These are phyloP conservation scores for Xylaria sp. DNA, from an alignment of 2,329 filamentous ascomycete species.

Conservation along the genomic window DNA sequence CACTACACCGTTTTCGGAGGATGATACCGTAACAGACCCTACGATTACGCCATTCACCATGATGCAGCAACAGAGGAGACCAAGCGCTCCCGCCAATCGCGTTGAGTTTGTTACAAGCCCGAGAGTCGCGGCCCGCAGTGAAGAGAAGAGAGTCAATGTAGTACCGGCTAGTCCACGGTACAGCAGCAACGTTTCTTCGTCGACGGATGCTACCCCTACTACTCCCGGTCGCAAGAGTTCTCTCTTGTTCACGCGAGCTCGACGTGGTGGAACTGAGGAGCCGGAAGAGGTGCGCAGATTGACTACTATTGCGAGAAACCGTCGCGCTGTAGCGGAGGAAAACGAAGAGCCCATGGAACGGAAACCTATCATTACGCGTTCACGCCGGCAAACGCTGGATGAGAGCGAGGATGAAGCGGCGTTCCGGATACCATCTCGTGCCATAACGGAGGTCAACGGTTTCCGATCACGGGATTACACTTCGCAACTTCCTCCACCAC, in stretches of 20 bases:
- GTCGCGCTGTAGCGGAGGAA: conserved; percentile 44
- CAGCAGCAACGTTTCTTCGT: conserved; percentile 35
- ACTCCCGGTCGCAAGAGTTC: conserved; percentile 48
- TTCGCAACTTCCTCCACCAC: conserved; percentile 34
- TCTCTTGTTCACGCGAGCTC: conserved; percentile 42
- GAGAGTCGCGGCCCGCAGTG: conserved; percentile 46
- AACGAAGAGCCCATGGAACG: conserved; percentile 39
- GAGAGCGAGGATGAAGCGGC: conserved; percentile 47
- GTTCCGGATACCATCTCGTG: conserved; percentile 54
- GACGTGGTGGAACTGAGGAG: conserved; percentile 46
- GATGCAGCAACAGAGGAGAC: conserved; percentile 37
- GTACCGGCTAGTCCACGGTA: conserved; percentile 41
- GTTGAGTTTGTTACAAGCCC: conserved; percentile 39
- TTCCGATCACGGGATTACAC: conserved; percentile 38
- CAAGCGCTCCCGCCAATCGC: conserved; percentile 36
- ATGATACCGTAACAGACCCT: conserved; percentile 38
- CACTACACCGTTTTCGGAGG: conserved; percentile 26
- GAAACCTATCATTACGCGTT: conserved; percentile 41
- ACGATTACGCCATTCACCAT: conserved; percentile 39
- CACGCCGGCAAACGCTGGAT: conserved; percentile 42
- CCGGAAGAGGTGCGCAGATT: conserved; percentile 47
- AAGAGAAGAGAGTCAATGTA: conserved; percentile 48
- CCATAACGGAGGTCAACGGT: conserved; percentile 49
- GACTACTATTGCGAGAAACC: conserved; percentile 40
- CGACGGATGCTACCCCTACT: conserved; percentile 34